Base-by-base conservation (phyloP, 805 yeast species). In the Saccharomycopsis sp. region DNA sequence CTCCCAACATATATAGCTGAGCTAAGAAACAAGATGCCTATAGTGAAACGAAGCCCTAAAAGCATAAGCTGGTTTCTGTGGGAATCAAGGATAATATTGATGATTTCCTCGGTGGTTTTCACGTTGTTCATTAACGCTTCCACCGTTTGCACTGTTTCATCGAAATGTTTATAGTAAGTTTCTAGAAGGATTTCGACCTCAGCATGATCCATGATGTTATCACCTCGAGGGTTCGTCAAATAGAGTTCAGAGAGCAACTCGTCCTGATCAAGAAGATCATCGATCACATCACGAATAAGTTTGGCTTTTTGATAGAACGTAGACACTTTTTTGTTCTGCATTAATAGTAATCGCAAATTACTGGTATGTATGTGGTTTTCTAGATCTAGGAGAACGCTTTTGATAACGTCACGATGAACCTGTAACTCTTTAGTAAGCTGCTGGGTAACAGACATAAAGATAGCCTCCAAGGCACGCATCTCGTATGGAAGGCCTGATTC, bases 131-230 rank as follows among this genome's bases (percentile, higher is more conserved):
- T 81, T 58, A 91, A 73, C 2, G 93, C 85, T 51, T 89, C 96
- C 0, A 96, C 85, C 65, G 88, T 93, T 70, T 92, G 97, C 3
- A 91, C 97, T 64, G 87, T 84, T 73, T 92, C 97, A 68, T 92
- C 97, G 68, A 93, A 86, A 65, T 91, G 97, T 60, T 87, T 86
- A 71, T 89, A 91, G 72, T 92, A 92, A 0, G 96, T 83, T 68
- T 92, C 97, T 20, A 92, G 69, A 54, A 92, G 75, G 85, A 91
- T 86, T 70, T 92, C 97, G 20, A 89, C 78, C 65, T 92, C 97
- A 7, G 86, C 88, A 62, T 77, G 79, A 67, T 80, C 81, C 1
- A 62, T 64, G 61, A 64, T 53, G 12, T 29, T 29, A 64, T 56
- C 41, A 55, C 63, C 15, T 57, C 65, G 2, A 52, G 62, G 41